Evolutionary conservation across 306 rosid genomes (phyloP), one percentile per base, ranked within the genome.

Genomic region (Purshia tridentata): DNA sequence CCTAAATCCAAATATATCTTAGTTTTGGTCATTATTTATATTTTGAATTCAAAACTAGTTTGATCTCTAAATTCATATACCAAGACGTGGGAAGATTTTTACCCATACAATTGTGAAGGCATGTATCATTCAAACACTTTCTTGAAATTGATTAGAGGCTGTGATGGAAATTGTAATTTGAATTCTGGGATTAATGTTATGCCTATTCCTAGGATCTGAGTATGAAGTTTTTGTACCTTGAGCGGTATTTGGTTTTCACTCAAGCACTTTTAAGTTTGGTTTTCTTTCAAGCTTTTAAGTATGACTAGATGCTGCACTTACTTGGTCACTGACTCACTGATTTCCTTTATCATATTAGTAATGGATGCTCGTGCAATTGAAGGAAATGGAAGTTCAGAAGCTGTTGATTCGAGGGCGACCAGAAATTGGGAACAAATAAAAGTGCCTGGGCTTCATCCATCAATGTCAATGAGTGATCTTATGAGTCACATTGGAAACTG

Each of bases 381-480:
- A 78, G 93, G 84, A 58, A 84, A 79, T 78, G 85, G 82, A 60
- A 81, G 74, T 81, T 92, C 88, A 52, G 93, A 84, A 86, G 80
- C 72, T 37, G 90, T 78, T 51, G 82, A 85, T 69, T 84, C 84
- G 18, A 61, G 77, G 77, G 82, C 62, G 53, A 56, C 85, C 22
- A 79, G 76, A 78, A 84, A 80, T 73, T 86, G 85, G 89, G 90
- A 86, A 70, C 88, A 86, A 78, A 83, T 89, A 60, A 86, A 84
- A 76, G 68, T 89, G n/a, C 83, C 90, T 49, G 97, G 96, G 72
- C 72, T 92, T 47, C 87, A 72, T 62, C 83, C 89, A 16, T 89
- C 97, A 16, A 92, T 92, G 88, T 89, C 93, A 10, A 73, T 86
- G 90, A 86, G 90, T 12, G 90, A 92, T 85, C 82, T 89, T 39